phyloP scores from a whole-genome alignment of 352 stramenopile species.

The Phytophthora macrochlamydospora region DNA sequence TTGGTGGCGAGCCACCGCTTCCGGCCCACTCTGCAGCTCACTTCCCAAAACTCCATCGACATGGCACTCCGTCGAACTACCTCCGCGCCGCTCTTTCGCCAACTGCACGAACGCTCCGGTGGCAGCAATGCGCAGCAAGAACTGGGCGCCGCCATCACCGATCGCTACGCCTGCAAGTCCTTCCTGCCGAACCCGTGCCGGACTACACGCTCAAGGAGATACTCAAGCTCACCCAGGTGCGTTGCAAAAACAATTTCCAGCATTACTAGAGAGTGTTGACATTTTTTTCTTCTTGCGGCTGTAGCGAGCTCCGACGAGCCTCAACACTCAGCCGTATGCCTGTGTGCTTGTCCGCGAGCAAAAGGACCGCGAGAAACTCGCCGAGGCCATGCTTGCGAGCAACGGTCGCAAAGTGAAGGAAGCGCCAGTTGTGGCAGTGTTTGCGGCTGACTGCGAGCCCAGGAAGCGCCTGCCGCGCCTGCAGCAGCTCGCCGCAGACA shows the following conservation, averaged over 20 bases:
- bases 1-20: no score
- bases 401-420: slow-evolving; percentile 81
- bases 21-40: neutral
- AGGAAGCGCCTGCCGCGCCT: slow-evolving; percentile 73
- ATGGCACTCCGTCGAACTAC: slow-evolving; percentile 10
- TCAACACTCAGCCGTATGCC: slow-evolving; percentile 85
- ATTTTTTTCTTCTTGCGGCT: neutral
- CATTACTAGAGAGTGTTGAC: neutral
- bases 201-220: slow-evolving; percentile 68
- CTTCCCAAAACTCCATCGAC: neutral
- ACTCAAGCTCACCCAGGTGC: slow-evolving; percentile 59
- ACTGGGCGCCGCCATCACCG: slow-evolving; percentile 25
- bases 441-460: slow-evolving; percentile 76
- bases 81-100: slow-evolving; percentile 2
- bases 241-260: neutral
- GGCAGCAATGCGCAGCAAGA: slow-evolving; percentile 20
- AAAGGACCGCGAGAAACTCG: slow-evolving; percentile 68
- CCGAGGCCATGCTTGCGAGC: slow-evolving; percentile 74
- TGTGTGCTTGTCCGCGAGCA: slow-evolving; percentile 77
- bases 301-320: slow-evolving; percentile 64
- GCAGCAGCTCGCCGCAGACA: slow-evolving; percentile 70
- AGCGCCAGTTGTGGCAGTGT: slow-evolving; percentile 79
- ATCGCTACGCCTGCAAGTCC: slow-evolving; percentile 47
- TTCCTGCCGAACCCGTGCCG: slow-evolving; percentile 50
- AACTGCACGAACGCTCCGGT: neutral